Base-by-base conservation (phyloP, 768 basidiomycete genomes). In the Suillus spraguei region DNA sequence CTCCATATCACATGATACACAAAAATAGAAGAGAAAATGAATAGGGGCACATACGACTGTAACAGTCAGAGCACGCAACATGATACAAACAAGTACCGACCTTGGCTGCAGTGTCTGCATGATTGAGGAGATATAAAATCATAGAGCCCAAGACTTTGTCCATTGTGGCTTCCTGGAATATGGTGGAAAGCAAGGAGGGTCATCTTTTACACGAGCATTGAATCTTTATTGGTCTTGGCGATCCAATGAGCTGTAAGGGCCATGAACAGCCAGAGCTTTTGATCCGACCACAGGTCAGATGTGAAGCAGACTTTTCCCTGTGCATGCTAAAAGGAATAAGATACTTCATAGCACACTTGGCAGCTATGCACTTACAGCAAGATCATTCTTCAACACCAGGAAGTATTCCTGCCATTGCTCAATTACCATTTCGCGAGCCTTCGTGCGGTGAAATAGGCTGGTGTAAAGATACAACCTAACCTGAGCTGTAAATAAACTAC, bases 241-340 rank as follows among this genome's bases (percentile, higher is more conserved):
- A 66, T 66, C 42, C 60, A 81, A 68, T 80, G 77, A 1, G 68
- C 71, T 0, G 76, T 78, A 0, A 80, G 54, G 0, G 73, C 79
- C 64, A 80, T 68, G 58, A 67, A 77, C 10, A 71, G 24, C 4
- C 32, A 14, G 20, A 74, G 72, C 47, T 69, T 66, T 1, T 60
- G 54, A 41, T 74, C 66, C 17, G 63, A 70, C 79, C 79, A 81
- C 4, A 79, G 64, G 55, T 80, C 78, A 17, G 65, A 66, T 7
- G 78, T 80, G n/a, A 73, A 72, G 1, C 72, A 62, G 13, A 62
- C 28, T 39, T 62, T n/a, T 2, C 53, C 61, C 4, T 53, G 22
- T 1, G 39, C 4, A 20, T n/a, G 33, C 61, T 79, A 58, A 33
- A 46, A 20, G 46, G 5, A n/a, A 36, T 33, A 14, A 32, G 46